phyloP scores from a whole-genome alignment of 805 yeast genomes.

The Metschnikowia colocasiae region DNA sequence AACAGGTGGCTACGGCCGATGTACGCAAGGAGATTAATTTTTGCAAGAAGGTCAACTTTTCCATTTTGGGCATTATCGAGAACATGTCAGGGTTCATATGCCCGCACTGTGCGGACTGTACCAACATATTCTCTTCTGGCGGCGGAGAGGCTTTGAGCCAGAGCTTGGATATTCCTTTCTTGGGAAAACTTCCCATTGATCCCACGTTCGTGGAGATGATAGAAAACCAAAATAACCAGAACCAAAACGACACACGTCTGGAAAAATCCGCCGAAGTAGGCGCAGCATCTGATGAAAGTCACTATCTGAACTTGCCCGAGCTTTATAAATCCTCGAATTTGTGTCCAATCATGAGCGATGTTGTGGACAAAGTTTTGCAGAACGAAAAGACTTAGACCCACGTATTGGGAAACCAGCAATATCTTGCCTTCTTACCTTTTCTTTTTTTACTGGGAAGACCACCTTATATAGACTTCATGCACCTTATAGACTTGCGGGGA shows the following conservation, averaged over 20 bases:
- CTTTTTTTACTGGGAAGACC: neutral
- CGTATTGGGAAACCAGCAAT: neutral
- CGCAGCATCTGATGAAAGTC: neutral
- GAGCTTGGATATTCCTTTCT: conserved; percentile 56
- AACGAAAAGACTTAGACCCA: conserved; percentile 6
- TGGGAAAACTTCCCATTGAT: conserved; percentile 91
- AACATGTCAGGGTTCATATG: conserved; percentile 97
- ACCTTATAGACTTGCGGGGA: neutral
- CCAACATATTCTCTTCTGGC: conserved; percentile 88
- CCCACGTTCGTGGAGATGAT: conserved; percentile 85
- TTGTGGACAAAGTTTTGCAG: conserved; percentile 33
- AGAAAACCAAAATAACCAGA: conserved; percentile 52
- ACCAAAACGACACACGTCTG: neutral
- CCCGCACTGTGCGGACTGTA: conserved; percentile 88
- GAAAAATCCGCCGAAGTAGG: neutral
- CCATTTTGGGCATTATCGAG: conserved; percentile 82
- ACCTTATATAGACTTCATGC: neutral
- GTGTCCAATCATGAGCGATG: conserved; percentile 34
- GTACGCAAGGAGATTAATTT: conserved; percentile 92
- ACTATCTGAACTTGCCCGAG: conserved; percentile 23
- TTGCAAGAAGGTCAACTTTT: conserved; percentile 79
- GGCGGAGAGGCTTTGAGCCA: conserved; percentile 80
- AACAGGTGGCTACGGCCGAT: conserved; percentile 87
- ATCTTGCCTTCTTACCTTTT: neutral
- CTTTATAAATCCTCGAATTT: conserved; percentile 34